These are phyloP conservation scores for Venturia nashicola DNA, from an alignment of 2,329 filamentous ascomycete genomes.

Conservation along the genomic window DNA sequence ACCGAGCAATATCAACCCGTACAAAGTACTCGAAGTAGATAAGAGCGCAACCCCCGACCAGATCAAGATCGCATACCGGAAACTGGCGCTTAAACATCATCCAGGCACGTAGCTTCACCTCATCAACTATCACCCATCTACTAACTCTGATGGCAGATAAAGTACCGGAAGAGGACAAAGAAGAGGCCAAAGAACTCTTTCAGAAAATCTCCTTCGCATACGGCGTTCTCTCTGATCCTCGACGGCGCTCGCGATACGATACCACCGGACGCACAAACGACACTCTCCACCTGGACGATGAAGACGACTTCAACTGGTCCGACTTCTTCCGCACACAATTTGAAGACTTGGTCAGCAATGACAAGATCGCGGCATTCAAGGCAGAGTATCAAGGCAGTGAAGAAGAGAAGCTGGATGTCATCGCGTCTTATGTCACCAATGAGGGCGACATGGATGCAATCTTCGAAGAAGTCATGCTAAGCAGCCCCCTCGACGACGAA, in stretches of 20 bases:
- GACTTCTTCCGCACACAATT: constrained; percentile 83
- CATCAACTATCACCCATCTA: not conserved
- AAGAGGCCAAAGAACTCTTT: constrained; percentile 66
- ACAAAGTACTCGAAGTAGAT: constrained; percentile 63
- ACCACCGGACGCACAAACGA: constrained; percentile 81
- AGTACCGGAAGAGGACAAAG: constrained; percentile 53
- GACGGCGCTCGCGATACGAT: constrained; percentile 76
- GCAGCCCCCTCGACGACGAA: constrained; percentile 72
- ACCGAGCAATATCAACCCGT: constrained; percentile 62
- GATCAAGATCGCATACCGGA: constrained; percentile 85
- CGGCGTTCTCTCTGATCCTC: constrained; percentile 74
- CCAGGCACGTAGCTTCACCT: constrained; percentile 34
- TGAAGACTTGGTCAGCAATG: constrained; percentile 58
- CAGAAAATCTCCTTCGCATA: constrained; percentile 91
- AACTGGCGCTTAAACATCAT: constrained; percentile 76
- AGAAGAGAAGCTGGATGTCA: constrained; percentile 68
- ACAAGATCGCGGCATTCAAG: constrained; percentile 65
- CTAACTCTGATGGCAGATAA: constrained; percentile 49
- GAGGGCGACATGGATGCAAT: constrained; percentile 66
- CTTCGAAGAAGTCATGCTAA: constrained; percentile 79
- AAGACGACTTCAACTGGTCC: constrained; percentile 74
- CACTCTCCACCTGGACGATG: constrained; percentile 54
- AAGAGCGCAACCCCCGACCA: constrained; percentile 62
- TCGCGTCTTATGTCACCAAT: constrained; percentile 60
- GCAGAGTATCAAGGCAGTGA: constrained; percentile 71